Evolutionary conservation across 805 yeast genomes (phyloP), one percentile per base, ranked within the genome.

Genomic region (Candida qinlingensis): DNA sequence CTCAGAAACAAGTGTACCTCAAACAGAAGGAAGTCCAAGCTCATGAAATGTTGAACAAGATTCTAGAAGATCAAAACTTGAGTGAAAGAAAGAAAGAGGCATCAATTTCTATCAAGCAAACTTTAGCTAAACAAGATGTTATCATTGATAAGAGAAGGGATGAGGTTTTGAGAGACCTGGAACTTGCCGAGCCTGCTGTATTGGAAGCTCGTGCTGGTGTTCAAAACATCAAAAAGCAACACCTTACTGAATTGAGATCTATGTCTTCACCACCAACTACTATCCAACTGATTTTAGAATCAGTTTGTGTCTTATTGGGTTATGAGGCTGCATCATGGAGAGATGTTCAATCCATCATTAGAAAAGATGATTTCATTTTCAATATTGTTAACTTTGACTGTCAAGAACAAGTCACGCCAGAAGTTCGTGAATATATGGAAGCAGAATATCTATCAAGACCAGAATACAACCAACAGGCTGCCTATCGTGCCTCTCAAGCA

Each of bases 211-310:
- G 85, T 58, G 71, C 77, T 51, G 96, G 96, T 12, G 98, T 92
- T n/a, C 85, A 86, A 55, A 86, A 88, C 57, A 92, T 92, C 52
- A 89, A 90, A 65, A 92, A 92, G 62, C 95, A 87, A 51, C 97
- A 92, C 60, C 71, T 92, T 39, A 87, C 96, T 1, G 98, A 92
- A 65, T 70, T 92, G 30, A 71, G 96, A 59, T 83, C 96, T 11
- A 87, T 92, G 95, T 67, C 79, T 6, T 88, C 88, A 51, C 98
- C 98, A 0, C 98, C 98, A 0, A 84, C 80, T 7, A 83, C 94
- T 0, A 92, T 92, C 5, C 89, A 87, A 57, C 63, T 86, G 58
- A 83, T 96, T 0, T 68, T 92, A 70, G 97, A 92, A 58, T 85
- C 96, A 4, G 96, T 92, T 0, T 89, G 97, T 65, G 72, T 78